Percentiles rank a stretch among this genome's conserved stretches.
Conservation (phyloP, 73 alveolate genomes). For the Paramecium primaurelia region DNA sequence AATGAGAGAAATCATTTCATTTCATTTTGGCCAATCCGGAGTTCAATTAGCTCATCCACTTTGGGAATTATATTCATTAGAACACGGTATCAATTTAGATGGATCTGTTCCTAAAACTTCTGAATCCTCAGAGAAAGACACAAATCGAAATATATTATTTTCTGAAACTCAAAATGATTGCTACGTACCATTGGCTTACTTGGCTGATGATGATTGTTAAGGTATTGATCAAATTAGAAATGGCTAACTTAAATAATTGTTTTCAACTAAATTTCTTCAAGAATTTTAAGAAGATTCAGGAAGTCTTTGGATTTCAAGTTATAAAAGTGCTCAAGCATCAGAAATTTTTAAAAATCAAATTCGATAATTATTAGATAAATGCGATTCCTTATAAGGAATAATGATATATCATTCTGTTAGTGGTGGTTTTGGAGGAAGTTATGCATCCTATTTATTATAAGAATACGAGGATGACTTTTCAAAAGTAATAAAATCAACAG, state of each 20-base stretch:
- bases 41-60: background rate
- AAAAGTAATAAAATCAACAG: background rate
- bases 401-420: background rate
- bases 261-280: background rate
- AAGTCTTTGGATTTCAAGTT: background rate
- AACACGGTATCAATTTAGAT: background rate
- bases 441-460: background rate
- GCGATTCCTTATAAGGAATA: background rate
- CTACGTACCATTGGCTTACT: background rate
- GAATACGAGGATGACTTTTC: background rate
- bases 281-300: background rate
- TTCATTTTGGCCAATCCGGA: background rate
- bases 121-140: background rate
- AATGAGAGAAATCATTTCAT: background rate
- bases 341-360: background rate
- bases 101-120: background rate
- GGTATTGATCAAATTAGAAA: constrained; percentile 44
- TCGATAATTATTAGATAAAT: background rate
- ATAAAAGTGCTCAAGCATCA: background rate
- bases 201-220: constrained; percentile 47
- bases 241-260: constrained; percentile 61
- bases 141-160: background rate
- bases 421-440: background rate
- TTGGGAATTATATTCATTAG: background rate
- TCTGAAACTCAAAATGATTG: background rate